A percentile compares a stretch with the other conserved stretches of the same genome.
These are phyloP conservation scores for Podospora pseudopauciseta DNA, from an alignment of 495 filamentous ascomycete species.

Conservation along the genomic window DNA sequence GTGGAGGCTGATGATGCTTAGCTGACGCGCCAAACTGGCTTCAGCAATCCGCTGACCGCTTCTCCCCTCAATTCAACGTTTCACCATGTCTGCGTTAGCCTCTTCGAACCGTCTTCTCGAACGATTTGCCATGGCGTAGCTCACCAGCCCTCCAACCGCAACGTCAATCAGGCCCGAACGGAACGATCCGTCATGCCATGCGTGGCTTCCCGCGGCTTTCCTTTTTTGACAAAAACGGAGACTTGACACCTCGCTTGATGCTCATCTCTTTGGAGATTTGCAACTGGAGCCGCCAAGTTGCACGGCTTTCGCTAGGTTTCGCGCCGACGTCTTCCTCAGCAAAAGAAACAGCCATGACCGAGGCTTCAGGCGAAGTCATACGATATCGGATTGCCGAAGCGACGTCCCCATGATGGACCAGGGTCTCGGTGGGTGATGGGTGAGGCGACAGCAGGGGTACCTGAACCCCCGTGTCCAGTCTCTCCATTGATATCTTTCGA, in stretches of 20 bases:
- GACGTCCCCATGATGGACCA: background rate
- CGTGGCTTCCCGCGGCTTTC: background rate
- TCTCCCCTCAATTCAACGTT: background rate
- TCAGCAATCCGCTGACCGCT: background rate
- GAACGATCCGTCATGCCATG: background rate
- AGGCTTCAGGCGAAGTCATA: slow-evolving; percentile 15
- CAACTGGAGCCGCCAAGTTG: background rate
- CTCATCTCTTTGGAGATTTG: background rate
- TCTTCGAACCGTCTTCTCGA: background rate
- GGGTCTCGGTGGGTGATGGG: slow-evolving; percentile 1
- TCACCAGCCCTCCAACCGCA: background rate
- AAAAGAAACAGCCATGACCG: background rate
- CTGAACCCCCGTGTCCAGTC: background rate
- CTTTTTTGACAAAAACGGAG: background rate
- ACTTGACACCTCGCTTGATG: background rate
- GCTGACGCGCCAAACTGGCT: background rate
- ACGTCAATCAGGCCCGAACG: background rate
- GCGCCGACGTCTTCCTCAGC: background rate
- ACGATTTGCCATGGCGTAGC: background rate
- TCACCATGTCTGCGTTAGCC: background rate
- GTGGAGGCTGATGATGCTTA: background rate
- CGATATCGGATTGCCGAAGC: slow-evolving; percentile 16
- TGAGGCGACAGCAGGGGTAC: slow-evolving; percentile 11
- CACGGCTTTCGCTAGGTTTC: background rate
- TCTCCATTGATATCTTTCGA: slow-evolving; percentile 4